phyloP scores from a whole-genome alignment of 345 rosid genomes.

The Eucalyptus sp. region DNA sequence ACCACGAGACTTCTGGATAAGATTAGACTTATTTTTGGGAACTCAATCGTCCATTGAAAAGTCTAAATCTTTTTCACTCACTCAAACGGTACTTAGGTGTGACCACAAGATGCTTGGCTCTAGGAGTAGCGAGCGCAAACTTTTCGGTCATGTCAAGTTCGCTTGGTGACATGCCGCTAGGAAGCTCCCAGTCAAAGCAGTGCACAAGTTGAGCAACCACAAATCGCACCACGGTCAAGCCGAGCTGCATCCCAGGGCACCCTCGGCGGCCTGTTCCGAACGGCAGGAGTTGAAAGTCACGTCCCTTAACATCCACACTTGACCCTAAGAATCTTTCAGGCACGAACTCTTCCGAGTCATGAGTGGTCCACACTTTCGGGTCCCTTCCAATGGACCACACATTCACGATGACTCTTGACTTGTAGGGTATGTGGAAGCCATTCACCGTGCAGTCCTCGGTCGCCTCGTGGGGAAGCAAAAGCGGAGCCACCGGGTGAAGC shows the following conservation, averaged over 20 bases:
- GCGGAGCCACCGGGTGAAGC: constrained; percentile 32
- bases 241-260: constrained; percentile 33
- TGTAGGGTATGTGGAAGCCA: constrained; percentile 20
- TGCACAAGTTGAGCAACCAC: constrained; percentile 28
- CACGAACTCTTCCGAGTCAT: constrained; percentile 13
- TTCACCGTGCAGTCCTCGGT: constrained; percentile 6
- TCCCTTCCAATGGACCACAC: constrained; percentile 34
- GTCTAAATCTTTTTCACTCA: not conserved
- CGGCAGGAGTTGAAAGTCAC: constrained; percentile 28
- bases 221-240: constrained; percentile 6
- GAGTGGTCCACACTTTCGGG: constrained; percentile 4
- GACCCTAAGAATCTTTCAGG: constrained; percentile 29
- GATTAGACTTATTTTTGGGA: not conserved
- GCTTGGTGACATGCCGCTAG: not conserved
- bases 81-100: constrained; percentile 12
- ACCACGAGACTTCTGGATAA: not conserved
- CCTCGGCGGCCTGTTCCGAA: constrained; percentile 33
- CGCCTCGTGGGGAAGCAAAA: constrained; percentile 18
- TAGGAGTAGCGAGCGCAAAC: constrained; percentile 12
- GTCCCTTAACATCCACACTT: constrained; percentile 16
- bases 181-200: constrained; percentile 48
- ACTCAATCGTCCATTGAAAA: not conserved
- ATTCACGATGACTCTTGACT: constrained; percentile 14
- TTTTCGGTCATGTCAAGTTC: constrained; percentile 35
- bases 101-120: constrained; percentile 23